Conservation (phyloP, 2,329 filamentous ascomycete species). For the Cyphellophora attinorum region DNA sequence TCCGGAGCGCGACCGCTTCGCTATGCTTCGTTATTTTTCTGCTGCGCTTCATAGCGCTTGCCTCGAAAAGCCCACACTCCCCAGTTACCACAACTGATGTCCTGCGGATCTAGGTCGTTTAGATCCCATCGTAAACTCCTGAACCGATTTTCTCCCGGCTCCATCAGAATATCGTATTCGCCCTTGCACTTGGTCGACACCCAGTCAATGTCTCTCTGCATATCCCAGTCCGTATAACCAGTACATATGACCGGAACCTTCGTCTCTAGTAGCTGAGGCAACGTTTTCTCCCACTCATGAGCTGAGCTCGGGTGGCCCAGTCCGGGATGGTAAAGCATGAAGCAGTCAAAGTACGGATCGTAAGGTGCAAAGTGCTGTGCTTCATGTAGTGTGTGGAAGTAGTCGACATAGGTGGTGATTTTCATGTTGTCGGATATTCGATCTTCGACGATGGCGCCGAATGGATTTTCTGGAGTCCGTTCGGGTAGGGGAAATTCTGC, state of each 20-base stretch:
- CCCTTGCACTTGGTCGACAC: slow-evolving; percentile 75
- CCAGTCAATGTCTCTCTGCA: slow-evolving; percentile 87
- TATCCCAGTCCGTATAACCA: slow-evolving; percentile 90
- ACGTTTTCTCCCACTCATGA: slow-evolving; percentile 86
- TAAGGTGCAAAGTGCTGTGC: slow-evolving; percentile 86
- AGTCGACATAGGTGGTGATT: slow-evolving; percentile 95
- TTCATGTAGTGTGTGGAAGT: slow-evolving; percentile 93
- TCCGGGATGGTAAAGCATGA: slow-evolving; percentile 93
- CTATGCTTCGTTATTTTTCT: too few relatives aligned
- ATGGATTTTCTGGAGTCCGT: slow-evolving; percentile 77
- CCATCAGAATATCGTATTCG: slow-evolving; percentile 83
- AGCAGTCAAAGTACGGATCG: slow-evolving; percentile 97
- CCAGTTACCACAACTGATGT: slow-evolving; percentile 94
- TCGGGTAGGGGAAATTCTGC: slow-evolving; percentile 84
- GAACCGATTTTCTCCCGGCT: slow-evolving; percentile 91
- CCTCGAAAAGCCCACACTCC: slow-evolving; percentile 94
- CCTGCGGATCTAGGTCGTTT: slow-evolving; percentile 89
- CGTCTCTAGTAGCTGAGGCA: slow-evolving; percentile 84
- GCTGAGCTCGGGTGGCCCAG: slow-evolving; percentile 87
- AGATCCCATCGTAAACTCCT: slow-evolving; percentile 92
- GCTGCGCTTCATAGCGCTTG: slow-evolving; percentile 88
- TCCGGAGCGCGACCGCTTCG: too few relatives aligned
- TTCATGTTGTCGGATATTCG: slow-evolving; percentile 82
- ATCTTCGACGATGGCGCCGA: slow-evolving; percentile 88
- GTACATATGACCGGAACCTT: slow-evolving; percentile 92